phyloP scores from a whole-genome alignment of 441 rosid species.

The Metrosideros polymorpha region DNA sequence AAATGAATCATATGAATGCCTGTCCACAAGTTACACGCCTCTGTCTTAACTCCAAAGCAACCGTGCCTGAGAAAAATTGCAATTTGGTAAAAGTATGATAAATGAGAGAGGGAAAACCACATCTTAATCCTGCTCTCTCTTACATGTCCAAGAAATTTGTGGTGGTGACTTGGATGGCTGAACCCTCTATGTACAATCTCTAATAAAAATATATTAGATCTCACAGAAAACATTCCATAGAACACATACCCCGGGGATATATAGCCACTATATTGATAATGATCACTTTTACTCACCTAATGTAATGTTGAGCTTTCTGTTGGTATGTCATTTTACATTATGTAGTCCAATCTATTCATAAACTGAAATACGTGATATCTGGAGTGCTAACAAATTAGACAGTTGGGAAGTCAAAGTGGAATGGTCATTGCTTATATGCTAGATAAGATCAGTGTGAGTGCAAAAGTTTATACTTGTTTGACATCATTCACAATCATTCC shows the following conservation, averaged over 20 bases:
- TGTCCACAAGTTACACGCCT: too few species aligned
- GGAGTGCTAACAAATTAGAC: neutral
- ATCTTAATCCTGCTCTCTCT: neutral
- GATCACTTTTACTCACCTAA: neutral
- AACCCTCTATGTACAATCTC: conserved; percentile 21
- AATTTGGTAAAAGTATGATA: neutral
- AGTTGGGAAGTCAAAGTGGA: neutral
- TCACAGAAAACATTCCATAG: conserved; percentile 24
- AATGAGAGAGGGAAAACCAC: neutral
- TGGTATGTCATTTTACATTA: neutral
- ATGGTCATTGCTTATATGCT: neutral
- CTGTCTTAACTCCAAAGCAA: too few species aligned
- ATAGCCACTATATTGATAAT: conserved; percentile 7
- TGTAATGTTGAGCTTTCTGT: neutral
- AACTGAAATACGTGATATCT: neutral
- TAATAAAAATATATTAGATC: conserved; percentile 25
- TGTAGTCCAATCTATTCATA: neutral
- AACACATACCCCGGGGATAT: conserved; percentile 31
- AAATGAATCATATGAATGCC: too few species aligned
- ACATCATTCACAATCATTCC: neutral
- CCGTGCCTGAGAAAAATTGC: too few species aligned
- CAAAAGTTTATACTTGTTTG: neutral
- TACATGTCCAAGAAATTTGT: conserved; percentile 22
- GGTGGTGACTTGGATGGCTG: conserved; percentile 18
- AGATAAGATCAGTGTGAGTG: neutral